phyloP scores from a whole-genome alignment of 108 stramenopile species.

The Nitzschia sp. region DNA sequence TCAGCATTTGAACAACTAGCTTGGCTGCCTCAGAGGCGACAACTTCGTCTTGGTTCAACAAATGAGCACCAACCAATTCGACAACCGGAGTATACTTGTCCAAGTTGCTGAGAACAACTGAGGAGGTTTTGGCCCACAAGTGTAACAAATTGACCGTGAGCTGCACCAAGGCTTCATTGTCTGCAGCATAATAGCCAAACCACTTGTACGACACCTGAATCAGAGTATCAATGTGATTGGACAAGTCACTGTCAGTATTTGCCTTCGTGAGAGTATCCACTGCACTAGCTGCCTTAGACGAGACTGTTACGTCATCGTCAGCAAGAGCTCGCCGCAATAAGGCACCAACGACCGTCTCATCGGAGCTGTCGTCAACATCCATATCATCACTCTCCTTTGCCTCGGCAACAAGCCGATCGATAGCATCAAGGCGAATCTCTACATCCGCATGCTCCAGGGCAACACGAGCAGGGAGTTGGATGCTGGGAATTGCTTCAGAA shows the following conservation, averaged over 20 bases:
- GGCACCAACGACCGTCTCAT: constrained; percentile 37
- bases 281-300: constrained; percentile 50
- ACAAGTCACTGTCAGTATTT: neutral
- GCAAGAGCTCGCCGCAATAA: constrained; percentile 57
- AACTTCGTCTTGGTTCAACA: constrained; percentile 4
- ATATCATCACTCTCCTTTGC: constrained; percentile 7
- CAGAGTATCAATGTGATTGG: constrained; percentile 6
- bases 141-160: neutral
- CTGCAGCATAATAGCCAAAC: neutral
- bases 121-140: neutral
- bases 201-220: constrained; percentile 32
- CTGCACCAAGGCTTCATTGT: neutral
- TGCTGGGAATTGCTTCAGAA: neutral
- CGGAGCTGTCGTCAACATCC: constrained; percentile 25
- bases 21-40: constrained; percentile 26
- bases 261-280: constrained; percentile 28
- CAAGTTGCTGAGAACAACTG: neutral
- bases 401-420: constrained; percentile 42
- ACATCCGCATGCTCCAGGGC: constrained; percentile 73
- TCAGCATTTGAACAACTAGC: constrained; percentile 6
- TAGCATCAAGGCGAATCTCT: constrained; percentile 58
- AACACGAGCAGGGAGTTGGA: constrained; percentile 56
- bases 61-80: constrained; percentile 21
- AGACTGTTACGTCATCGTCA: constrained; percentile 60
- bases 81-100: neutral